phyloP scores from a whole-genome alignment of 257 asterid genomes.

The Nicotiana obtusifolia region DNA sequence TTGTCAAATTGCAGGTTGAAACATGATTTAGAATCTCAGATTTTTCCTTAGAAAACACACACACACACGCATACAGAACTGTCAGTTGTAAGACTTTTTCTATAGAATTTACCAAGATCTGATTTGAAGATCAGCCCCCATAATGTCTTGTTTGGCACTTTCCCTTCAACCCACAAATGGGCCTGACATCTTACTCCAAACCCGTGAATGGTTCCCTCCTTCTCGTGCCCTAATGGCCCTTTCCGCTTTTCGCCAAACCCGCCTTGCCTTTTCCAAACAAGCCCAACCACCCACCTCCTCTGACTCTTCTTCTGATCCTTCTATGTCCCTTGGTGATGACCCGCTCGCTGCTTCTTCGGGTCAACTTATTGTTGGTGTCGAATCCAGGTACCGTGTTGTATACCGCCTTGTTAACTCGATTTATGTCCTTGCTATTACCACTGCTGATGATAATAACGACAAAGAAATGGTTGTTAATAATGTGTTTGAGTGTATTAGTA shows the following conservation, averaged over 20 bases:
- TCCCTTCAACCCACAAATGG: constrained; percentile 93
- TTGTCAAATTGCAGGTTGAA: not conserved
- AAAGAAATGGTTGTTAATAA: constrained; percentile 34
- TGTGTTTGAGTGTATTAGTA: constrained; percentile 79
- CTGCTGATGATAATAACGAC: constrained; percentile 59
- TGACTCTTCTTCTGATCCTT: constrained; percentile 30
- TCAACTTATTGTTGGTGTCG: constrained; percentile 86
- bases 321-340: constrained; percentile 76
- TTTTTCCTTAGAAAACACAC: not conserved
- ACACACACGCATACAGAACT: not conserved
- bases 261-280: constrained; percentile 57
- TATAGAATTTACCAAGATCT: constrained; percentile 6
- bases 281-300: constrained; percentile 29
- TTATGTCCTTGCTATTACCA: constrained; percentile 80
- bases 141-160: constrained; percentile 82
- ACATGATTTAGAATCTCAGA: not conserved
- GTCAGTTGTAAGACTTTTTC: not conserved
- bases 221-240: constrained; percentile 90
- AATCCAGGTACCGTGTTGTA: constrained; percentile 77
- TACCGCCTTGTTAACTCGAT: constrained; percentile 88
- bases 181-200: constrained; percentile 80
- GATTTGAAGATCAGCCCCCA: not conserved
- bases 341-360: constrained; percentile 94
- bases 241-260: constrained; percentile 82
- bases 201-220: constrained; percentile 99